phyloP scores from a whole-genome alignment of 2,329 filamentous ascomycete genomes.

The Leptographium wingfieldii region DNA sequence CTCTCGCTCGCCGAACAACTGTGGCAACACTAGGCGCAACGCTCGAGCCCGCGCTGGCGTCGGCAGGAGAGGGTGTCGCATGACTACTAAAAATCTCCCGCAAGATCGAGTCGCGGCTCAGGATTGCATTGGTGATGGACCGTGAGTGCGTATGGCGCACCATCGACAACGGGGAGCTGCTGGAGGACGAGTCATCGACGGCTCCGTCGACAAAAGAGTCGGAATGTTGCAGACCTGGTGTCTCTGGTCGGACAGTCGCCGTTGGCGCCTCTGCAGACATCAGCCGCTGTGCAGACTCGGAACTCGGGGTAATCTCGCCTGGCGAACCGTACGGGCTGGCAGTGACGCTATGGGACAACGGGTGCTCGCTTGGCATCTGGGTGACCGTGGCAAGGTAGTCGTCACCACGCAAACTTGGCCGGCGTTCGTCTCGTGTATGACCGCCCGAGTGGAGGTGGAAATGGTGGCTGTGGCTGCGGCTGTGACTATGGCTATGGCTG shows the following conservation, averaged over 20 bases:
- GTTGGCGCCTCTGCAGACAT: slow-evolving; percentile 8
- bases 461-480: slow-evolving; percentile 6
- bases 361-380: slow-evolving; percentile 48
- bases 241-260: slow-evolving; percentile 5
- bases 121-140: slow-evolving; percentile 31
- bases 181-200: neutral
- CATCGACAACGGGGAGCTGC: slow-evolving; percentile 9
- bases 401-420: slow-evolving; percentile 41
- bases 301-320: slow-evolving; percentile 13
- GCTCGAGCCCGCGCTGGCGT: slow-evolving; percentile 20
- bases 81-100: slow-evolving; percentile 23
- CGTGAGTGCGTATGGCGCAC: slow-evolving; percentile 31
- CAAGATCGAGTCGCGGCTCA: slow-evolving; percentile 26
- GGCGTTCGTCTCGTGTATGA: slow-evolving; percentile 32
- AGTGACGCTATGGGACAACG: slow-evolving; percentile 60
- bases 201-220: slow-evolving; percentile 17
- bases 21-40: neutral
- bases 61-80: slow-evolving; percentile 25
- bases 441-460: slow-evolving; percentile 17
- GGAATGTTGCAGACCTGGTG: slow-evolving; percentile 13
- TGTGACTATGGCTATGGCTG: slow-evolving; percentile 4
- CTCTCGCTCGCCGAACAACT: slow-evolving; percentile 27
- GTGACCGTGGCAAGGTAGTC: slow-evolving; percentile 37
- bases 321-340: slow-evolving; percentile 49
- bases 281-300: slow-evolving; percentile 11